Evolutionary conservation across 1,284 basidiomycete genomes (phyloP).

Genomic region (Ustilago nuda): DNA sequence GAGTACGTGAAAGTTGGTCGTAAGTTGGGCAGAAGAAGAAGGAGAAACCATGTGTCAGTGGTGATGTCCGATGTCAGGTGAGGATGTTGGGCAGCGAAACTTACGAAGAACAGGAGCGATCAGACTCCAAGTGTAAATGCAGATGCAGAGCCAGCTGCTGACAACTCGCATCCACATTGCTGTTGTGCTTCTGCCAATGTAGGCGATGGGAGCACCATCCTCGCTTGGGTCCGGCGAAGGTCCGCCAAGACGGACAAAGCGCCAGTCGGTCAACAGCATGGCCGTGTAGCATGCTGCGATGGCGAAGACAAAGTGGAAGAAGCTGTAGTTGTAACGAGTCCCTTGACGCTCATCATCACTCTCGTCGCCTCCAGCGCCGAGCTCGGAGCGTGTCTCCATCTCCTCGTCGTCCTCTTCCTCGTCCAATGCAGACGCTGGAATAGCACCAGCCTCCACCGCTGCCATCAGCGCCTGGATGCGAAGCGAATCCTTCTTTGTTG

Average conservation of each 20-base stretch:
- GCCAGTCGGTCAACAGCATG: conserved; percentile 98
- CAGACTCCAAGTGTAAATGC: conserved; percentile 64
- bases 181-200: conserved; percentile 92
- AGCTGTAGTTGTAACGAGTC: conserved; percentile 98
- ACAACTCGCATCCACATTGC: conserved; percentile 99
- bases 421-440: conserved; percentile 90
- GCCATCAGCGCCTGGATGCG: conserved; percentile 94
- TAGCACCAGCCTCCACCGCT: conserved; percentile 93
- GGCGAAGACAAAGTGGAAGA: conserved; percentile 98
- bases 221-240: conserved; percentile 69
- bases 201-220: conserved; percentile 79
- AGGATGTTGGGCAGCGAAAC: conserved; percentile 68
- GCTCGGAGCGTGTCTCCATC: conserved; percentile 73
- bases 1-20: neutral
- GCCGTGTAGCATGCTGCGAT: conserved; percentile 98
- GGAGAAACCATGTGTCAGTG: conserved; percentile 16
- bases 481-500: conserved; percentile 84
- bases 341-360: conserved; percentile 92
- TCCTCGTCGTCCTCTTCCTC: conserved; percentile 81
- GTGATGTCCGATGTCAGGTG: neutral
- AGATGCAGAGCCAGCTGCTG: conserved; percentile 76
- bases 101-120: conserved; percentile 89
- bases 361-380: conserved; percentile 77
- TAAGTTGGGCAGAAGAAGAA: conserved; percentile 1
- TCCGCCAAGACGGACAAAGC: conserved; percentile 58